Conservation (phyloP, 2,329 filamentous ascomycete genomes). For the Magnaporthiopsis incrustans region DNA sequence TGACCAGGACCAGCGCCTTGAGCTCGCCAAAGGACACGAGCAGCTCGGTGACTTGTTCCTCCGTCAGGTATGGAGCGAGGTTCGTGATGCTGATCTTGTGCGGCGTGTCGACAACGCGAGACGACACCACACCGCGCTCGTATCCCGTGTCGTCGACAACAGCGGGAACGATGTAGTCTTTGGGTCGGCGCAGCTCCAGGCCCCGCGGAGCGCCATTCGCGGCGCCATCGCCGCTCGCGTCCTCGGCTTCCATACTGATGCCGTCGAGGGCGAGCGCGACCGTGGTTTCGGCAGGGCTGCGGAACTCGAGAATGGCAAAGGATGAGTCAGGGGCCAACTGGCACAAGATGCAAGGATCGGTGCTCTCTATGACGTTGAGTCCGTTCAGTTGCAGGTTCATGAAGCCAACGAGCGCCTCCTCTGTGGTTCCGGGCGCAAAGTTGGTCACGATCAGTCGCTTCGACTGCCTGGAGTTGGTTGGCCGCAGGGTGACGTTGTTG, state of each 20-base stretch:
- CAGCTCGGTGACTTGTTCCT: conserved; percentile 87
- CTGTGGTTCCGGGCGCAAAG: conserved; percentile 62
- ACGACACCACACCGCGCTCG: conserved; percentile 70
- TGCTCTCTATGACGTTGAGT: conserved; percentile 79
- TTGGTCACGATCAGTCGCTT: conserved; percentile 89
- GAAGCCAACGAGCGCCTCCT: conserved; percentile 71
- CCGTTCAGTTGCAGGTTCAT: conserved; percentile 97
- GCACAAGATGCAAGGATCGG: conserved; percentile 77
- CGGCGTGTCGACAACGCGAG: conserved; percentile 78
- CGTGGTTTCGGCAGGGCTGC: conserved; percentile 77
- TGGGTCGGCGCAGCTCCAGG: conserved; percentile 75
- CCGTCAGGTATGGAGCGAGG: conserved; percentile 77
- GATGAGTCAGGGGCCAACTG: conserved; percentile 71
- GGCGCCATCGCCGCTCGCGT: conserved; percentile 46
- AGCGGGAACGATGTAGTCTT: conserved; percentile 92
- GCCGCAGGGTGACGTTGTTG: conserved; percentile 75
- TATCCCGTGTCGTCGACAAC: conserved; percentile 64
- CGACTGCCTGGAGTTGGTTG: conserved; percentile 85
- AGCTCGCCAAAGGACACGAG: conserved; percentile 86
- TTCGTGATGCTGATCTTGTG: conserved; percentile 94
- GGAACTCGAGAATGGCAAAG: conserved; percentile 89
- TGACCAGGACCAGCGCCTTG: conserved; percentile 85
- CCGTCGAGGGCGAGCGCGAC: conserved; percentile 86
- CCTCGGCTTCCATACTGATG: conserved; percentile 73
- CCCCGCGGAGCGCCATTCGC: conserved; percentile 43